A percentile compares a stretch with the other conserved stretches of the same genome.
These are phyloP conservation scores for Huntiella savannae DNA, from an alignment of 2,329 filamentous ascomycete species.

Conservation along the genomic window DNA sequence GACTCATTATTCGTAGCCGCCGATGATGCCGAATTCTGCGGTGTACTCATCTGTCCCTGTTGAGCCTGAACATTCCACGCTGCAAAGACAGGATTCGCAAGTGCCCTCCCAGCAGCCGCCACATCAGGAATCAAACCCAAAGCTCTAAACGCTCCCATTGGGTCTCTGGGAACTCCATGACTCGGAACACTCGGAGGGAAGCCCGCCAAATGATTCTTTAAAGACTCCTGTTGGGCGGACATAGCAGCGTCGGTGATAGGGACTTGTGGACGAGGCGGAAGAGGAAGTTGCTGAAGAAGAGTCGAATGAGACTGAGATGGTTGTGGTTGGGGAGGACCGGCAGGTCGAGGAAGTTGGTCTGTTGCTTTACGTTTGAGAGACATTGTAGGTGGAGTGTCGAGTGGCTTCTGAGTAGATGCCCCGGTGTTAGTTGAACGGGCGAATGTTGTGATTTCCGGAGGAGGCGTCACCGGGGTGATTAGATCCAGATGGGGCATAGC, in stretches of 20 bases:
- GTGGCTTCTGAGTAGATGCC: not conserved
- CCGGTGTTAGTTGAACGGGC: slow-evolving; percentile 1
- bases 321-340: slow-evolving; percentile 10
- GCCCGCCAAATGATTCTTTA: not conserved
- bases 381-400: too few species aligned
- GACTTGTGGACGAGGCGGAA: slow-evolving; percentile 13
- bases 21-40: not conserved
- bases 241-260: slow-evolving; percentile 4
- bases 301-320: slow-evolving; percentile 13
- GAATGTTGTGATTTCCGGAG: slow-evolving; percentile 21
- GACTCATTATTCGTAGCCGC: not conserved
- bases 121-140: slow-evolving; percentile 5
- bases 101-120: too few species aligned
- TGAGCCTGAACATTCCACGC: not conserved
- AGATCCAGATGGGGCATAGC: slow-evolving; percentile 13
- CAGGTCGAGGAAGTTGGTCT: slow-evolving; percentile 10
- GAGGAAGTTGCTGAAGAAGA: slow-evolving; percentile 11
- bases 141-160: slow-evolving; percentile 4
- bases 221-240: not conserved
- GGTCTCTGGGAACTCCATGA: slow-evolving; percentile 2
- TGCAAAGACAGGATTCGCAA: not conserved
- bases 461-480: slow-evolving; percentile 22
- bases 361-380: slow-evolving; percentile 9
- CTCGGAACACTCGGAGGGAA: not conserved
- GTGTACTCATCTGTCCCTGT: not conserved